Evolutionary conservation across 1,139 yeast genomes (phyloP), one percentile per base, ranked within the genome.

Genomic region (Nakaseomyces glabratus): DNA sequence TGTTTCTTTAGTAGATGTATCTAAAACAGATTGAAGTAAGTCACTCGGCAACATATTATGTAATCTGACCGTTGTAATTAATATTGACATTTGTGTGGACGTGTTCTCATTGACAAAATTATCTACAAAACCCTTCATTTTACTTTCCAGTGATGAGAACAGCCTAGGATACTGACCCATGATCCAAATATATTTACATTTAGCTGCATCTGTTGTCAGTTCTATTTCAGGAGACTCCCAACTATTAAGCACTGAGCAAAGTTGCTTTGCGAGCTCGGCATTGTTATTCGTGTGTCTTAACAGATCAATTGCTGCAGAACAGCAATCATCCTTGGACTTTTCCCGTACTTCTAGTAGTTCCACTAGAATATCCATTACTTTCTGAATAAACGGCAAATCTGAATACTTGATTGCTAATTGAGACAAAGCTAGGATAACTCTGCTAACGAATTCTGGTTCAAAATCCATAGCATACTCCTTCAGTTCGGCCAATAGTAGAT

Each of bases 401-500:
- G 73, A 65, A 35, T 85, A 66, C 56, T 84, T 84, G 48, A 88
- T 80, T 10, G 96, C 97, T 37, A 86, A 73, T 40, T 93, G 86
- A 2, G 95, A 93, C 47, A 90, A 74, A 3, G 93, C 93, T 45
- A 69, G 71, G 34, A 90, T 79, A 1, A 96, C 76, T 37, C 85
- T 74, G 22, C 82, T 67, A 15, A 86, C 95, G 54, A 93, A 79
- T 41, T 88, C 88, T 34, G 84, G 77, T 49, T 93, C 98, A 47
- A 88, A 85, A 56, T 93, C 98, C 79, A 84, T 78, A 4, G 96
- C 78, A 57, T 93, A 81, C 59, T 93, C 99, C 55, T 82, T 80
- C 44, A 90, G 68, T 61, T 93, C 99, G 11, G 88, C 74, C 40
- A 90, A 63, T 32, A 90, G 65, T 44, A 82, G 66, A 28, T 76